A percentile compares a stretch with the other conserved stretches of the same genome.
Conservation (phyloP, 2,329 filamentous ascomycete genomes). For the Aureobasidium mangrovei region DNA sequence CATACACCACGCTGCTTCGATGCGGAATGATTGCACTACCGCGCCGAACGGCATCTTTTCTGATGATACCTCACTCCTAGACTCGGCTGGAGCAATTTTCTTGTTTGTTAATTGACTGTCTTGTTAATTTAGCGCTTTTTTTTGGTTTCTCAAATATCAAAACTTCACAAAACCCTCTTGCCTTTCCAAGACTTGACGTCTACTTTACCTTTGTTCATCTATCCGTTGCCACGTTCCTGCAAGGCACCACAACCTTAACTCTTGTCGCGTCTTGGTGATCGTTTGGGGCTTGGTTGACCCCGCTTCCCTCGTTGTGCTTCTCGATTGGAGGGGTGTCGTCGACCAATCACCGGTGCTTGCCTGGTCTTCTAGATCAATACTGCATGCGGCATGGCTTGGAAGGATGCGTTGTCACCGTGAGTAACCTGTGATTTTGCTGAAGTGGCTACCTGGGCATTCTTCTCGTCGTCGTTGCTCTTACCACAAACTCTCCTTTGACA, state of each 20-base stretch:
- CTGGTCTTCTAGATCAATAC: no score
- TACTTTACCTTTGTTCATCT: not conserved
- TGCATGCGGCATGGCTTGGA: no score
- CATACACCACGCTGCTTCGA: not conserved
- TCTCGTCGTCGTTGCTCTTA: no score
- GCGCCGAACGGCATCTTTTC: not conserved
- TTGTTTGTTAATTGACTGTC: not conserved
- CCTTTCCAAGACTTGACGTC: not conserved
- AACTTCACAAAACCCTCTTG: not conserved
- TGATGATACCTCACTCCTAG: constrained; percentile 1
- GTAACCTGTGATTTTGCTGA: no score
- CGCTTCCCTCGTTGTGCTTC: no score
- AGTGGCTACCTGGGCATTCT: no score
- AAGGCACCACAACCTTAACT: not conserved
- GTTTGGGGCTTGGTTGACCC: no score
- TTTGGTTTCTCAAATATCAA: not conserved
- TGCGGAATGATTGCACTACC: not conserved
- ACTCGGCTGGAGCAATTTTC: not conserved
- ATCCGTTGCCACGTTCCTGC: not conserved
- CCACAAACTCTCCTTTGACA: no score
- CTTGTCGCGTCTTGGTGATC: not conserved
- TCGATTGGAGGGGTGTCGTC: no score
- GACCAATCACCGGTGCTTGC: no score
- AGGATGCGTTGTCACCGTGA: no score
- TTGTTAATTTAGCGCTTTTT: constrained; percentile 1